Evolutionary conservation across 345 rosid genomes (phyloP), one percentile per base, ranked within the genome.

Genomic region (Theobroma cacao): DNA sequence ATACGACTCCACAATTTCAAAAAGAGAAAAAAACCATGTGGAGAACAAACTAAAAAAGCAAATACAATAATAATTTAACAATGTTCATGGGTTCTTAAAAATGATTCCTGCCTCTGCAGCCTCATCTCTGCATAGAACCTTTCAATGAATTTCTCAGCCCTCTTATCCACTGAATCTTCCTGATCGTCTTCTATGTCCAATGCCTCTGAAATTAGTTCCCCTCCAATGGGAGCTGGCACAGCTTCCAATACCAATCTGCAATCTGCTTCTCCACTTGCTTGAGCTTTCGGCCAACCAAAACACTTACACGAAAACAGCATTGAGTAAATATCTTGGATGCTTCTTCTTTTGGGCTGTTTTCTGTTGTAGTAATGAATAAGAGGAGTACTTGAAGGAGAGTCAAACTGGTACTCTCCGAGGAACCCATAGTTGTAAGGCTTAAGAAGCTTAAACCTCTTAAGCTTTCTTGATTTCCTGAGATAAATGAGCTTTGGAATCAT

Each of bases 71-170:
- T 22, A 12, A 45, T 45, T 45, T n/a, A n/a, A n/a, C n/a, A n/a
- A n/a, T n/a, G n/a, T n/a, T n/a, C n/a, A n/a, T n/a, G n/a, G n/a
- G n/a, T n/a, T n/a, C n/a, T n/a, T n/a, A n/a, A n/a, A 24, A 75
- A 50, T 26, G 86, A 84, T 56, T 81, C 83, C 78, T 79, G 87
- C 80, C 81, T 83, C 84, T 91, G 93, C 90, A 87, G 53, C 75
- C 91, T 91, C 86, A 93, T 92, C 75, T 92, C 88, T 71, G 84
- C 75, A 45, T 91, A 88, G 77, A 94, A 92, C 53, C 83, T 81
- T 77, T 85, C 68, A 45, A 94, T 94, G 86, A 94, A 94, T 83
- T 75, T 87, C 84, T 92, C 92, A 34, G 95, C 98, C 82, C 90
- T 92, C 81, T 80, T 43, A 78, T 94, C 97, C 63, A 94, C 90